Base-by-base conservation (phyloP, 2,329 filamentous ascomycete species). In the Cladophialophora bantiana region DNA sequence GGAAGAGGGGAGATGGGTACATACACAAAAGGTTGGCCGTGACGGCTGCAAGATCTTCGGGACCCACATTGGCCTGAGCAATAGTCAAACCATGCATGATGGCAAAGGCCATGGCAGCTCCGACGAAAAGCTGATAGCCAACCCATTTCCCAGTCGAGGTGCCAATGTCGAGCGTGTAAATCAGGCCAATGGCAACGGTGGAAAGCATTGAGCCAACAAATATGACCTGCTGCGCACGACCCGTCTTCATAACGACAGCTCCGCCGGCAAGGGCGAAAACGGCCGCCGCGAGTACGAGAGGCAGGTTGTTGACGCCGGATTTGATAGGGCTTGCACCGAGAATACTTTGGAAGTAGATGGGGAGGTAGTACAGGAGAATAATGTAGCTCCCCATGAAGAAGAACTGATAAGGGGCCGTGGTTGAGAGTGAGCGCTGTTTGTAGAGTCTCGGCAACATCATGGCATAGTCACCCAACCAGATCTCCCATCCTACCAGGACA, bases 341-440 rank as follows among this genome's bases (percentile, higher is more conserved):
- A 6, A 82, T 77, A 4, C 76, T 74, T 57, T 83, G 81, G 62
- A 82, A 82, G 62, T 79, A 82, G 1, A 81, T 73, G 4, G 77
- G 70, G n/a, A 79, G 69, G 62, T 78, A 79, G 65, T 74, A 78
- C 18, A 69, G 60, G 6, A 70, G 71, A 7, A 76, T 68, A 20
- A 77, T 68, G 34, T 75, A 71, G 62, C 42, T 70, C 48, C 59
- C 72, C 66, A 66, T 73, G 69, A 72, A 72, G 69, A 76, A 72
- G 54, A 73, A 75, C 69, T 72, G 71, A 2, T 66, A 71, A 36
- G 69, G 57, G 15, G 67, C 69, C 7, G 68, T 68, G 7, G 73
- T 73, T 74, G 74, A 79, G 20, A 81, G 73, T 12, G 76, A 66
- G 1, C 73, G 71, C 20, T 42, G 70, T 26, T 26, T 26, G 26